Evolutionary conservation across 2,329 filamentous ascomycete genomes (phyloP).

Genomic region (Gnomoniopsis sp.): DNA sequence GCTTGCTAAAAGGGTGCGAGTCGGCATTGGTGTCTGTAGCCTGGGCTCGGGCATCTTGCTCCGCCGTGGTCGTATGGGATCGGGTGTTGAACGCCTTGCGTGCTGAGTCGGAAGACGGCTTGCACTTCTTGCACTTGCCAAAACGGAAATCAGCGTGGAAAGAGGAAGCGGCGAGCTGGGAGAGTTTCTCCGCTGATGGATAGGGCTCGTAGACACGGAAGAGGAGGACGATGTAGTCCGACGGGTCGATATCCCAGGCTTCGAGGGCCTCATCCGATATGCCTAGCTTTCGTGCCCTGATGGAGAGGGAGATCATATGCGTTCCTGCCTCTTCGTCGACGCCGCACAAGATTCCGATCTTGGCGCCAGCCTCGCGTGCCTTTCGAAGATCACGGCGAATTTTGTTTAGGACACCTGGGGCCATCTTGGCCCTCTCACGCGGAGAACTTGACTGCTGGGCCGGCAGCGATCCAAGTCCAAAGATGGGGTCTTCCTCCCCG

Average conservation of each 20-base stretch:
- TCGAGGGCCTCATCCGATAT: conserved; percentile 72
- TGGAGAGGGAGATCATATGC: conserved; percentile 62
- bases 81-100: conserved; percentile 30
- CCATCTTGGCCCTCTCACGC: conserved; percentile 16
- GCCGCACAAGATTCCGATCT: conserved; percentile 59
- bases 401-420: conserved; percentile 23
- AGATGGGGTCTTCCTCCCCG: conserved; percentile 32
- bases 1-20: conserved; percentile 39
- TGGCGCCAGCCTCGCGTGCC: conserved; percentile 65
- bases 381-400: conserved; percentile 58
- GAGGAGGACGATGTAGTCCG: conserved; percentile 72
- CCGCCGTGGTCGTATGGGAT: too few species aligned
- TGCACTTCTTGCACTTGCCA: conserved; percentile 69
- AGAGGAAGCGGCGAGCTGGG: conserved; percentile 35
- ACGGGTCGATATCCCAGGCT: conserved; percentile 68
- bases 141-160: conserved; percentile 57
- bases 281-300: conserved; percentile 65
- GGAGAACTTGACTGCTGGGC: neutral
- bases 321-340: conserved; percentile 37
- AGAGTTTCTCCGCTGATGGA: conserved; percentile 51
- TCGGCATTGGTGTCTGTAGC: neutral
- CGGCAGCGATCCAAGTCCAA: conserved; percentile 25
- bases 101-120: conserved; percentile 53
- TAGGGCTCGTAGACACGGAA: conserved; percentile 65
- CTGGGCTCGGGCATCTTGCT: neutral